Evolutionary conservation across 179 eudicot genomes (phyloP).

Genomic region (Amaranthus tricolor): DNA sequence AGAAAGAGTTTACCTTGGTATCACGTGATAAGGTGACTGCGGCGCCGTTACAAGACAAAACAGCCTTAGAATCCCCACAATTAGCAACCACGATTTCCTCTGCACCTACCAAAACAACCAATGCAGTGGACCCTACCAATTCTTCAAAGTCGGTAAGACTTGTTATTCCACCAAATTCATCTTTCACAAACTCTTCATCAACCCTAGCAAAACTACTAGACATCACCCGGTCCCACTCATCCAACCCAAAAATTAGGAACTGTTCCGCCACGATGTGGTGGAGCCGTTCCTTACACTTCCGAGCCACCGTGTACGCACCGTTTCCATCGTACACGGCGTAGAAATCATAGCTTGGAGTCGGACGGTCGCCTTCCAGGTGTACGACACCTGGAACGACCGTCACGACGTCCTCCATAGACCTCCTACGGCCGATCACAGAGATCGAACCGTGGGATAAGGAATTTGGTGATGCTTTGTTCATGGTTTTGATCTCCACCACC

Average conservation of each 20-base stretch:
- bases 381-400: slow-evolving; percentile 20
- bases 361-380: not conserved
- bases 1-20: slow-evolving; percentile 32
- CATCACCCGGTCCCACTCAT: slow-evolving; percentile 29
- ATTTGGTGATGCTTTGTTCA: not conserved
- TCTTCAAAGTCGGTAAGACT: not conserved
- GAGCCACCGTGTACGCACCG: slow-evolving; percentile 22
- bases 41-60: slow-evolving; percentile 25
- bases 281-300: slow-evolving; percentile 31
- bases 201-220: slow-evolving; percentile 22
- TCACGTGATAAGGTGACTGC: slow-evolving; percentile 27
- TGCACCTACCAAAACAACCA: slow-evolving; percentile 32
- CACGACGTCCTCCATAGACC: slow-evolving; percentile 33
- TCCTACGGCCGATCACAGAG: slow-evolving; percentile 31
- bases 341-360: slow-evolving; percentile 10
- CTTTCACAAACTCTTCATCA: slow-evolving; percentile 24
- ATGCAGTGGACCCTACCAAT: slow-evolving; percentile 26
- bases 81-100: slow-evolving; percentile 36
- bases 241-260: not conserved
- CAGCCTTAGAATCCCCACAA: slow-evolving; percentile 36
- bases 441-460: slow-evolving; percentile 26
- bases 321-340: slow-evolving; percentile 35
- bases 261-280: slow-evolving; percentile 30
- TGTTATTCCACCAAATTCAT: not conserved
- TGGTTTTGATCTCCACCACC: slow-evolving; percentile 1